phyloP scores from a whole-genome alignment of 106 monocot species.

The Phalaenopsis aphrodite region DNA sequence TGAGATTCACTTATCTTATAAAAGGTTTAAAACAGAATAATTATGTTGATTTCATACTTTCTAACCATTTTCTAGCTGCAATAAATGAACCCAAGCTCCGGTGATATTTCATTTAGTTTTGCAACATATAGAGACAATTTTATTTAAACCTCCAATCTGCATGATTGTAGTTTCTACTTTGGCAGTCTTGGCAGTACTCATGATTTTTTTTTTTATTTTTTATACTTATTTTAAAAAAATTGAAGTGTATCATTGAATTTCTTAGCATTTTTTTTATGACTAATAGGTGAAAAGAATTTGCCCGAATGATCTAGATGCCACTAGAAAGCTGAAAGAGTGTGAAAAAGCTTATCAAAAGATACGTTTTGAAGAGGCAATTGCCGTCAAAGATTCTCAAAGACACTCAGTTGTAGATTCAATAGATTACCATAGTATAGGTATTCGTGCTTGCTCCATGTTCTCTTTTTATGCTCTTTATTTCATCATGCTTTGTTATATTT shows the following conservation, averaged over 20 bases:
- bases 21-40: neutral
- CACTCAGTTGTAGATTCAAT: slow-evolving; percentile 69
- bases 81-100: neutral
- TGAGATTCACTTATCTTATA: neutral
- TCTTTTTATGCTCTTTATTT: neutral
- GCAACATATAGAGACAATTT: neutral
- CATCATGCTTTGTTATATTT: neutral
- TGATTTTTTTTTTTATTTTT: neutral
- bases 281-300: slow-evolving; percentile 72
- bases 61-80: neutral
- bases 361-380: slow-evolving; percentile 97
- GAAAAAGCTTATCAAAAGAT: slow-evolving; percentile 94
- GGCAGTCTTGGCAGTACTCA: neutral
- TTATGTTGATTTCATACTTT: neutral
- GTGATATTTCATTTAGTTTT: neutral
- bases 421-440: slow-evolving; percentile 86
- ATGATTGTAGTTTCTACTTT: neutral
- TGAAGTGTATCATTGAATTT: neutral
- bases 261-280: slow-evolving; percentile 3
- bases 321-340: slow-evolving; percentile 88
- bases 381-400: slow-evolving; percentile 45
- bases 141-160: neutral
- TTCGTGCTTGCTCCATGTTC: neutral
- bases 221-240: neutral
- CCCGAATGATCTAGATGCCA: slow-evolving; percentile 95